These are phyloP conservation scores for Lactarius deliciosus DNA, from an alignment of 768 basidiomycete species.

Conservation along the genomic window DNA sequence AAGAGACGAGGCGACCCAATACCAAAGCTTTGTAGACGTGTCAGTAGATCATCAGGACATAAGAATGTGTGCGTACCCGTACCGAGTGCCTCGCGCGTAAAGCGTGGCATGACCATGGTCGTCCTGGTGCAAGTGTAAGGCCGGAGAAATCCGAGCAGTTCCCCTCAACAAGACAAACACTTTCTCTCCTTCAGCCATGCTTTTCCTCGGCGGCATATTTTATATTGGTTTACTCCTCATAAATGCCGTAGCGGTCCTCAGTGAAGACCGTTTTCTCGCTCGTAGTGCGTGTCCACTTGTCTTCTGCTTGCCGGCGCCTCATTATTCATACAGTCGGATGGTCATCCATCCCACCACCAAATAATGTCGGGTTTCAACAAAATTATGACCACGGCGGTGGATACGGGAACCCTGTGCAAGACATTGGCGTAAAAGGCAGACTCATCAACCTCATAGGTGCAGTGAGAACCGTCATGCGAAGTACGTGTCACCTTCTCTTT, in stretches of 20 bases:
- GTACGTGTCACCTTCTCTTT: constrained; percentile 52
- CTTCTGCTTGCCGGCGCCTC: constrained; percentile 20
- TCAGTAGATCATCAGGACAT: not conserved
- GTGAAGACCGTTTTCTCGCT: constrained; percentile 94
- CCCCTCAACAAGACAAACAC: constrained; percentile 3
- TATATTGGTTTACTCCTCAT: constrained; percentile 86
- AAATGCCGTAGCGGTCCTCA: constrained; percentile 93
- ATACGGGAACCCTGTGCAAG: constrained; percentile 51
- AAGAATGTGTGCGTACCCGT: constrained; percentile 14
- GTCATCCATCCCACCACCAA: constrained; percentile 67
- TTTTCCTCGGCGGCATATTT: constrained; percentile 68
- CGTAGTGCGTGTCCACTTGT: constrained; percentile 58
- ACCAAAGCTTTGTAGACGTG: not conserved
- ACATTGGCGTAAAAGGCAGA: constrained; percentile 77
- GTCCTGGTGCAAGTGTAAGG: not conserved
- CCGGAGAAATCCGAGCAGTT: constrained; percentile 19
- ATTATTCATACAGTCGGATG: constrained; percentile 69
- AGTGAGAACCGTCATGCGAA: constrained; percentile 94
- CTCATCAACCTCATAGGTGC: constrained; percentile 92
- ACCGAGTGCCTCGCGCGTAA: constrained; percentile 11
- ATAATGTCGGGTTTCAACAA: constrained; percentile 61
- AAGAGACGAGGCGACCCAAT: constrained; percentile 11
- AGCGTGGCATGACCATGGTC: constrained; percentile 11
- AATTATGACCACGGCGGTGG: constrained; percentile 71
- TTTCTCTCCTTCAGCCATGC: constrained; percentile 39